A percentile compares a stretch with the other conserved stretches of the same genome.
Evolutionary conservation across 2,329 filamentous ascomycete genomes (phyloP).

Genomic region (Diaporthe capsici): DNA sequence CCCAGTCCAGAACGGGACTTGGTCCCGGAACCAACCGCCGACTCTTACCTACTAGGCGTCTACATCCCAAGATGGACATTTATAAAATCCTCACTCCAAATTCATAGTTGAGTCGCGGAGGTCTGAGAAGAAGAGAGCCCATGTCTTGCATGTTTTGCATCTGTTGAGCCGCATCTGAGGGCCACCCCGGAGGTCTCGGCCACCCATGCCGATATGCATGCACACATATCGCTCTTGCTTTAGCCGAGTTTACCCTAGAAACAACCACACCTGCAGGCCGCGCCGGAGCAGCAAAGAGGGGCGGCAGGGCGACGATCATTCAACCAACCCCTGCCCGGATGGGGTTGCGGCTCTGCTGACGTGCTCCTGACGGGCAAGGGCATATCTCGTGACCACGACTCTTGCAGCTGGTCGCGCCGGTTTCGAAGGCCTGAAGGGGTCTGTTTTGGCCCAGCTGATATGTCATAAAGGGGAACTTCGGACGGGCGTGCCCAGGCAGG

Average conservation of each 20-base stretch:
- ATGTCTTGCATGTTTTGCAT: constrained; percentile 10
- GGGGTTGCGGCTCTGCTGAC: constrained; percentile 27
- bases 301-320: not conserved
- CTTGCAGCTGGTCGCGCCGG: constrained; percentile 2
- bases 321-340: not conserved
- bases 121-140: not conserved
- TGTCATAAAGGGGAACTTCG: not conserved
- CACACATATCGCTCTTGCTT: not conserved
- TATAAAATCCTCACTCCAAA: not conserved
- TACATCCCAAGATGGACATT: not conserved
- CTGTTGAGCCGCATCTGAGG: constrained; percentile 22
- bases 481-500: not conserved
- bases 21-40: constrained; percentile 10
- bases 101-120: not conserved
- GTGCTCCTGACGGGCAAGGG: constrained; percentile 8
- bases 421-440: constrained; percentile 7
- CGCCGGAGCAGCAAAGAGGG: not conserved
- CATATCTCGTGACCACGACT: constrained; percentile 18
- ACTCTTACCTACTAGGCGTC: not conserved
- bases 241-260: constrained; percentile 15
- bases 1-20: constrained; percentile 6
- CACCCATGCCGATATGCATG: constrained; percentile 23
- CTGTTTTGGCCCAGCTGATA: not conserved
- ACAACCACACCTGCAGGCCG: not conserved
- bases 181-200: not conserved